These are phyloP conservation scores for Fusarium torulosum DNA, from an alignment of 2,329 filamentous ascomycete species.

Conservation along the genomic window DNA sequence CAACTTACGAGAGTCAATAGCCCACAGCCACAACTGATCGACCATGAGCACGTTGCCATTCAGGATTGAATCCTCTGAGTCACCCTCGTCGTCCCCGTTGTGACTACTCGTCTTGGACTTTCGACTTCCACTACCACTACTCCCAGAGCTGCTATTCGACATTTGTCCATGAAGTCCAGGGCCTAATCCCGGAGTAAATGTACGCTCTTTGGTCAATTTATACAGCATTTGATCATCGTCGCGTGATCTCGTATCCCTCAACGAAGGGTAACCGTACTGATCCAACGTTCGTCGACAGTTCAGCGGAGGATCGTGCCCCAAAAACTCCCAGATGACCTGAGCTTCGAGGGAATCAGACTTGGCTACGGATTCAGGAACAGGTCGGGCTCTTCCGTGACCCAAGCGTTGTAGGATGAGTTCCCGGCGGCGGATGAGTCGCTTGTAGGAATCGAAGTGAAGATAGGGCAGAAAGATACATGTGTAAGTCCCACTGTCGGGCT, in stretches of 20 bases:
- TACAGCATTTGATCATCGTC: conserved; percentile 78
- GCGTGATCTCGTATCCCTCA: conserved; percentile 69
- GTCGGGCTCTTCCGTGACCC: conserved; percentile 65
- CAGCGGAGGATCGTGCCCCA: conserved; percentile 70
- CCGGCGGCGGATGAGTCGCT: conserved; percentile 67
- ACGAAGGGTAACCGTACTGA: conserved; percentile 72
- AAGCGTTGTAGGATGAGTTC: conserved; percentile 66
- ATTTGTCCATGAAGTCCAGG: conserved; percentile 47
- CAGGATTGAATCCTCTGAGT: conserved; percentile 55
- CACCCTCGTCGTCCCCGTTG: conserved; percentile 51
- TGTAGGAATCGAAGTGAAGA: conserved; percentile 74
- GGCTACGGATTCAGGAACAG: conserved; percentile 67
- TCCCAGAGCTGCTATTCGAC: conserved; percentile 48
- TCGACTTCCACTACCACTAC: conserved; percentile 46
- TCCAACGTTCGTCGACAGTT: conserved; percentile 73
- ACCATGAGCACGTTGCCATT: conserved; percentile 75
- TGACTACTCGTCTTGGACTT: conserved; percentile 49
- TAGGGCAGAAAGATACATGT: conserved; percentile 69
- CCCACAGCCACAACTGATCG: conserved; percentile 74
- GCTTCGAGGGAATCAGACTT: conserved; percentile 68
- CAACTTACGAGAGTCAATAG: conserved; percentile 64
- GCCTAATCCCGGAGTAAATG: conserved; percentile 38
- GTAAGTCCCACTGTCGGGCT: conserved; percentile 52
- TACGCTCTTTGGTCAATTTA: conserved; percentile 69
- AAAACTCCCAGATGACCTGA: conserved; percentile 72